Base-by-base conservation (phyloP, 805 yeast genomes). In the Starmera amethionina region DNA sequence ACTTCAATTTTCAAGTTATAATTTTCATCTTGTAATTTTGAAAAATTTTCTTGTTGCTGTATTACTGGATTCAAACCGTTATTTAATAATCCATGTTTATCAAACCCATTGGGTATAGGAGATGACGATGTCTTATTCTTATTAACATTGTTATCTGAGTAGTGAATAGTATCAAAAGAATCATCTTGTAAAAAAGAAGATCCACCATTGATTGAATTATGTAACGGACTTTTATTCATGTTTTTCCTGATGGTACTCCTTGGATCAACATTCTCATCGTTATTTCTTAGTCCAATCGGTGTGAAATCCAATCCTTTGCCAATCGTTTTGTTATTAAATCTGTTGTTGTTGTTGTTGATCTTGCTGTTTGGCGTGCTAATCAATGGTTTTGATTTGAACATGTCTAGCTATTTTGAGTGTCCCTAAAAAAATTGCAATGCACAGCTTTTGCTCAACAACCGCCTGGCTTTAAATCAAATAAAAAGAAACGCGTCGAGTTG, bases 1-100 rank as follows among this genome's bases (percentile, higher is more conserved):
- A 68, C 56, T 43, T 68, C 66, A 30, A 69, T 58, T 45, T 67
- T 70, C 46, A 70, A 54, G 40, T 65, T 65, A 46, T 64, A 66
- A 43, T 70, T 70, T 32, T 70, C 75, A 10, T 63, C 56, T 41
- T 63, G 57, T 29, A 70, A 56, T 42, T 55, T 53, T 14, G 58
- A 46, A 10, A 55, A 44, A 34, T 54, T 44, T 34, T 53, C 52
- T 40, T 57, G 55, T 44, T 59, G 62, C 31, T 50, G 59, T 35
- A 46, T 54, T 13, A 59, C 51, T 4, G 63, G 60, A 39, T 59
- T 55, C 16, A 57, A 52, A 1, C 56, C 58, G 42, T 43, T 45
- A 34, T 48, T 46, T 6, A 53, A 40, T 37, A 53, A 35, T 25
- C 47, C 47, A 32, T 48, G 51, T 13, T 40, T 44, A 13, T 44